phyloP scores from a whole-genome alignment of 2,329 filamentous ascomycete genomes.

The Chlorencoelia australis region DNA sequence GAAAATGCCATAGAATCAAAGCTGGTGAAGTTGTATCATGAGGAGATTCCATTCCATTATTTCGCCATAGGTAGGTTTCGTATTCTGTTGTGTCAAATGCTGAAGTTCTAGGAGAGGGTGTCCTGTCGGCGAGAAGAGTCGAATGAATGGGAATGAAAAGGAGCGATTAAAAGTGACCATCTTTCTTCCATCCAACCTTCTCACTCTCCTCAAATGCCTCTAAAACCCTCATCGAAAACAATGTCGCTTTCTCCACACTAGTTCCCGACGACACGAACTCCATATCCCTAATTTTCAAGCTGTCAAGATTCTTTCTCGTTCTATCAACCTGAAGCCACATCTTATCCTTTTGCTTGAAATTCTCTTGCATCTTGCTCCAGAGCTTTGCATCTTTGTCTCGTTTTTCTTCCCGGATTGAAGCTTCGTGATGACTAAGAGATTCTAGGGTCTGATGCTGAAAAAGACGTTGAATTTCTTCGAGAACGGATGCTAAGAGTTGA shows the following conservation, averaged over 20 bases:
- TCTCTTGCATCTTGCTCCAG: conserved; percentile 2
- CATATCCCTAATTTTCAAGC: background rate
- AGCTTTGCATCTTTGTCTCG: background rate
- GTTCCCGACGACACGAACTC: conserved; percentile 5
- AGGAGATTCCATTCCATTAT: background rate
- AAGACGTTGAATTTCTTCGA: conserved; percentile 3
- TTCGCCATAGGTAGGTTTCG: background rate
- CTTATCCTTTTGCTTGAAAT: background rate
- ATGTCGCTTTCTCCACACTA: conserved; percentile 1
- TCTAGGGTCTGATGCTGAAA: background rate
- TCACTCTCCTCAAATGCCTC: conserved; percentile 6
- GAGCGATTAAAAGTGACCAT: conserved; percentile 4
- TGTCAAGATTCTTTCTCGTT: conserved; percentile 1
- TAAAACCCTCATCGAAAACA: conserved; percentile 6
- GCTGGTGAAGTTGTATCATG: background rate
- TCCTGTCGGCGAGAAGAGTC: background rate
- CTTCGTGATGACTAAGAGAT: background rate
- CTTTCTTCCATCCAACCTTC: conserved; percentile 6
- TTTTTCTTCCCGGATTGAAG: no score
- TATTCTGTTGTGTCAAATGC: background rate
- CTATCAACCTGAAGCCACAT: conserved; percentile 4
- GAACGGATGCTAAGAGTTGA: conserved; percentile 3
- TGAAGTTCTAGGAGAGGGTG: background rate
- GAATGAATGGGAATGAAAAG: background rate
- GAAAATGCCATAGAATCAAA: conserved; percentile 1